Evolutionary conservation across 1,284 basidiomycete species (phyloP), one percentile per base, ranked within the genome.

Genomic region (Somion occarium): DNA sequence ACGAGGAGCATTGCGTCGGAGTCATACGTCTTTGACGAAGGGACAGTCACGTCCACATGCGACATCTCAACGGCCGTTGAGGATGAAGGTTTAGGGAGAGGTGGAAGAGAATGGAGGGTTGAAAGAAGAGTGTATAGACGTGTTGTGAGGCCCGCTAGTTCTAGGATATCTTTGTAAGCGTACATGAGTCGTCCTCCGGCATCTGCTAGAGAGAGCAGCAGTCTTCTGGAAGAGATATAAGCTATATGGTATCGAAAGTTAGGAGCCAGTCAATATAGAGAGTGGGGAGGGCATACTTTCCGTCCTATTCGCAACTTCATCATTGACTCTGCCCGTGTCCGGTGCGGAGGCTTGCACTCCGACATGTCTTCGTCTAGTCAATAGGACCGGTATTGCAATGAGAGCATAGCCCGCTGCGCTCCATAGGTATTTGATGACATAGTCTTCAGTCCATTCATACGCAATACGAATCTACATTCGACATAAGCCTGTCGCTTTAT

Each of bases 151-250:
- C 95, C 95, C 0, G 93, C 93, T 23, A 98, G 80, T 66, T 97
- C 92, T 39, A 97, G 85, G 1, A 99, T 75, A 60, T 96, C 93
- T 63, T 93, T 93, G 68, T 93, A 91, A 5, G 89, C 88, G 64
- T 91, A 92, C 91, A 93, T 93, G 39, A 97, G 73, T 34, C 93
- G 79, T 1, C 94, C 93, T 19, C 95, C 96, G 0, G 95, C 96
- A 62, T 99, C 95, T 2, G 95, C 94, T 3, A 98, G 81, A 0
- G 94, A 94, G 30, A 98, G 77, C 2, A 98, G 77, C 3, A 98
- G 79, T 19, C 95, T 82, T n/a, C 94, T 82, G 56, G 95, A 97
- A 20, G 94, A 96, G 51, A 98, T 93, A 68, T 98, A 98, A n/a
- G 86, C 91, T 93, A 56, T 3, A 46, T 15, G 12, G 18, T 30